Base-by-base conservation (phyloP, 352 stramenopile genomes). In the Phytophthora ramorum region DNA sequence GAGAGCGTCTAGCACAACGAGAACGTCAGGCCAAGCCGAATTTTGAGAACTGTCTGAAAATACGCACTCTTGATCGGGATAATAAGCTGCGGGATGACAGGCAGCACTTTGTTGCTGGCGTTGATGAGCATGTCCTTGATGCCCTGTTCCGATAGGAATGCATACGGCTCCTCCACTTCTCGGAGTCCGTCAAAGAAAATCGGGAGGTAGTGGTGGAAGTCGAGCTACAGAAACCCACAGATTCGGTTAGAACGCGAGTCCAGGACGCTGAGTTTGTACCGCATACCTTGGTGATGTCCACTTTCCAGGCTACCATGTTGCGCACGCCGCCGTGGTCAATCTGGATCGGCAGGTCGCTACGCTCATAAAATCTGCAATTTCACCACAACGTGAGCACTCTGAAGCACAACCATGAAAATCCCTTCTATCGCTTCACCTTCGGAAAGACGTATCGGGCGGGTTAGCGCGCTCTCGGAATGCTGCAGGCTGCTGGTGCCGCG, bases 181-280 rank as follows among this genome's bases (percentile, higher is more conserved):
- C 97, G 92, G 9, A 99, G 77, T 13, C 97, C 97, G 56, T 99
- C 97, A 57, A 99, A 99, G 78, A 99, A 99, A 56, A 99, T 98
- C 7, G 97, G 97, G 10, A 99, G 78, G 66, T 99, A 99, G 77
- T 99, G 96, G 65, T 99, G 97, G 65, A 98, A 99, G 70, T 99
- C 97, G 7, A 99, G 85, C 80, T 98, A 68, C 7, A 66, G 19
- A 63, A 37, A 22, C 8, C 16, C 34, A 30, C 8, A 43, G 60
- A 4, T 59, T 7, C 1, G 24, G 51, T 51, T 41, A 58, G 12
- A 54, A 8, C 10, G 24, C 16, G 20, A n/a, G 9, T 32, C 32
- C 17, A 9, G 34, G 12, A 37, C 7, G 28, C 7, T 37, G 22
- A 38, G 10, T 35, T 26, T 20, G 28, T 12, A 12, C 37, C 16